Conservation (phyloP, 371 early-diverging fungal genomes). For the Mortierella sp. region DNA sequence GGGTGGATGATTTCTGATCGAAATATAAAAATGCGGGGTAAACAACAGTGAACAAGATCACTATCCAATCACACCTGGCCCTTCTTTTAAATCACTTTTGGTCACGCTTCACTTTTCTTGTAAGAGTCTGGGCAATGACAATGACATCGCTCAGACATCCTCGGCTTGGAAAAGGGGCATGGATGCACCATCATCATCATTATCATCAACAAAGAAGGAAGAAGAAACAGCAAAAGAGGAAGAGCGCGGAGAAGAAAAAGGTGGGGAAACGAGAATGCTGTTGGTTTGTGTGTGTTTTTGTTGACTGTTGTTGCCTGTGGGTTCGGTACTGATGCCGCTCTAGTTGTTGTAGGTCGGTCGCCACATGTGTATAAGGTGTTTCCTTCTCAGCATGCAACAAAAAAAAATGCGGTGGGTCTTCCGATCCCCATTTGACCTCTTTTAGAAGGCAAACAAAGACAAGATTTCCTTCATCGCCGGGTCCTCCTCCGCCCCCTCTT, state of each 20-base stretch:
- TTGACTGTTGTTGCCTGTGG: neutral
- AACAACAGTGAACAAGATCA: neutral
- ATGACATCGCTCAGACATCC: neutral
- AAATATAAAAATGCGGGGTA: slow-evolving; percentile 7
- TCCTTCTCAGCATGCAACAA: neutral
- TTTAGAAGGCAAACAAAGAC: slow-evolving; percentile 7
- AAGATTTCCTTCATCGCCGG: slow-evolving; percentile 2
- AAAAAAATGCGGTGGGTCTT: neutral
- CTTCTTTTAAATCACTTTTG: neutral
- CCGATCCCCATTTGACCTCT: slow-evolving; percentile 9
- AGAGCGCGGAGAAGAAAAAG: slow-evolving; percentile 3
- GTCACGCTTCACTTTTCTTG: neutral
- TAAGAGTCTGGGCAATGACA: neutral
- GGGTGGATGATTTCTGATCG: neutral
- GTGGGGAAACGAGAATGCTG: neutral
- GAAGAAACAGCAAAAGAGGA: neutral
- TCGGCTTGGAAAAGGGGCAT: neutral
- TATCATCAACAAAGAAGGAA: neutral
- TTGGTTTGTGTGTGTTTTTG: neutral
- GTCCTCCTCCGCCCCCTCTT: neutral
- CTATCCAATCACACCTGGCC: neutral
- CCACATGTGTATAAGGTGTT: neutral
- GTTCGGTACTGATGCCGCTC: neutral
- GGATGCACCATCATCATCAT: neutral
- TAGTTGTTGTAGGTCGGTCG: neutral